Evolutionary conservation across 139 green algal species (phyloP), one percentile per base, ranked within the genome.

Genomic region (Asterochloris sp.): DNA sequence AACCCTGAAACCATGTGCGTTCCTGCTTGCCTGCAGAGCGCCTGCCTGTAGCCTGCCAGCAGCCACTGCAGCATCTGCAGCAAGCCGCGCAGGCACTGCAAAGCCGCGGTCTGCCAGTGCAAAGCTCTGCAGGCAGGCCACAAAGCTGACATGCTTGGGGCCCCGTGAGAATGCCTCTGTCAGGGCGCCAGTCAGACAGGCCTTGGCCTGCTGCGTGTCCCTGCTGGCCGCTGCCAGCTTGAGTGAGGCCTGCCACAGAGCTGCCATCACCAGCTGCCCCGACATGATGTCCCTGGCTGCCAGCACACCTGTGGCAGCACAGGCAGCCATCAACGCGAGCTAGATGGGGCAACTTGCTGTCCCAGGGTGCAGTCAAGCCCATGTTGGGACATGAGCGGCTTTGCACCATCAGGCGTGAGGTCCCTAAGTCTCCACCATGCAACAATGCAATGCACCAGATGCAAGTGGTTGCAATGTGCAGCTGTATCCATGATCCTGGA

Each of bases 31-130:
- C 76, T 85, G 82, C 47, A 86, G 61, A 27, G 69, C 69, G 0
- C 83, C 83, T 21, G 77, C 76, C 28, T 86, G 83, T 28, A 86
- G 69, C 12, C 83, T 80, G 19, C 69, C 69, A 27, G 83, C 78
- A 10, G 69, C 27, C 16, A 75, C 12, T n/a, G 82, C 82, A 29
- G 82, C 82, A 16, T 68, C 38, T 23, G 82, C 82, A 61, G 74
- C 74, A 13, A 13, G 29, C 6, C 27, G 21, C 9, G 66, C 69
- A 62, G 19, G 19, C 61, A 83, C 61, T 23, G 28, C 62, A 21
- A 21, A 21, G 17, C 66, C 66, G 21, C 69, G 63, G 69, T 86
- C 77, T 38, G 69, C 69, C 14, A 86, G 61, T 8, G 83, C 77
- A 23, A 86, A 66, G 63, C 69, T 62, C 76, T 86, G 83, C 77